Evolutionary conservation across 1,284 basidiomycete species (phyloP).

Genomic region (Fomitiporia mediterranea): DNA sequence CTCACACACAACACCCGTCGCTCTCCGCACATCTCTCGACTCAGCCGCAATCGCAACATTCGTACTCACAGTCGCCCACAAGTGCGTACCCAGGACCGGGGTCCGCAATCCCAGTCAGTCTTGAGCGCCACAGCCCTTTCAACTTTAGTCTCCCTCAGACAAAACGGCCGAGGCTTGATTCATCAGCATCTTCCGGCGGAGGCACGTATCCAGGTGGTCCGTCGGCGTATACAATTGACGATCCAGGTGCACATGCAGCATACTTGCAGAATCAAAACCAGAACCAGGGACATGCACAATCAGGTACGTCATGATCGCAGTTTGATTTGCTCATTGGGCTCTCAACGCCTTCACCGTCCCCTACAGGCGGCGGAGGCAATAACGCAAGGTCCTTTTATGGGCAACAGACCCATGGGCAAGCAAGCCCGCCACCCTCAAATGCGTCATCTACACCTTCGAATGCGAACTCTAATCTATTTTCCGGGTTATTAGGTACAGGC

Average conservation of each 20-base stretch:
- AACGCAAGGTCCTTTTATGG: not conserved
- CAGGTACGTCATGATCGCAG: not conserved
- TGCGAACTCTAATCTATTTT: conserved; percentile 8
- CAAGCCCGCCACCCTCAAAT: not conserved
- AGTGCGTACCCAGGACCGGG: not conserved
- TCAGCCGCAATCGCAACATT: not conserved
- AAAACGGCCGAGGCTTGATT: conserved; percentile 14
- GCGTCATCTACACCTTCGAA: not conserved
- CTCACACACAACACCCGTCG: conserved; percentile 1
- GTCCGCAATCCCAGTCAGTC: conserved; percentile 15
- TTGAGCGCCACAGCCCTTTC: conserved; percentile 9
- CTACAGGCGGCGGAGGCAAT: not conserved
- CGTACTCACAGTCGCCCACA: conserved; percentile 6
- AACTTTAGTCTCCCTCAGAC: not conserved
- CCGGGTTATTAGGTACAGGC: conserved; percentile 9
- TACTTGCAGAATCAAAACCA: conserved; percentile 1
- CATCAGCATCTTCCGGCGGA: not conserved
- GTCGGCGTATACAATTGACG: conserved; percentile 15
- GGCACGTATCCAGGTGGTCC: conserved; percentile 8
- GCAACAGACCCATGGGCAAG: not conserved
- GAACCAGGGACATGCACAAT: conserved; percentile 3
- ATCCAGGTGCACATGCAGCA: conserved; percentile 9
- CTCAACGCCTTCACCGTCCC: not conserved
- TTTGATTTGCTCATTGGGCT: conserved; percentile 1
- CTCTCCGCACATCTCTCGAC: conserved; percentile 3